Conservation (phyloP, 2,329 filamentous ascomycete genomes). For the Coccinonectria pachysandricola region DNA sequence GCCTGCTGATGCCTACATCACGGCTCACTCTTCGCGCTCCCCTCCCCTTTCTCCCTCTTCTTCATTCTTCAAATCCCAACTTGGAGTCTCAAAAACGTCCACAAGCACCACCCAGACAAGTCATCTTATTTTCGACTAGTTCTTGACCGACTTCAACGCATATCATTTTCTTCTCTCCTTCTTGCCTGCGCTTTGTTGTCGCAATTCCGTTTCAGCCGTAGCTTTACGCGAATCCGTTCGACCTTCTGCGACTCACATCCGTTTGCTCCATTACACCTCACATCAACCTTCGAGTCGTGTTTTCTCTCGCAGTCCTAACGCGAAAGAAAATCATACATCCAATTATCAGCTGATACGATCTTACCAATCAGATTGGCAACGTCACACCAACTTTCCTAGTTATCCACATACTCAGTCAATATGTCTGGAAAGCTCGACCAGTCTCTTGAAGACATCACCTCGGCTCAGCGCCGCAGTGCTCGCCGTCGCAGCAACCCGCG, state of each 20-base stretch:
- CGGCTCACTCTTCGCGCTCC: constrained; percentile 6
- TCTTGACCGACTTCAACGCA: constrained; percentile 8
- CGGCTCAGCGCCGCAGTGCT: constrained; percentile 54
- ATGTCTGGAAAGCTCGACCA: constrained; percentile 96
- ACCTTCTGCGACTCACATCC: constrained; percentile 7
- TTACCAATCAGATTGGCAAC: constrained; percentile 14
- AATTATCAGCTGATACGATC: constrained; percentile 15
- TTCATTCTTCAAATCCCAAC: constrained; percentile 9
- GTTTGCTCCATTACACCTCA: constrained; percentile 8
- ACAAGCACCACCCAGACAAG: constrained; percentile 13
- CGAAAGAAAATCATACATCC: constrained; percentile 2
- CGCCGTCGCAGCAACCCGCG: constrained; percentile 41
- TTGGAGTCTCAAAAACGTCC: constrained; percentile 9
- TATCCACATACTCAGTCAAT: constrained; percentile 27
- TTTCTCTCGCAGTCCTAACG: constrained; percentile 1
- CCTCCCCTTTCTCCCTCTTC: constrained; percentile 5
- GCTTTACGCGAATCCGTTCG: constrained; percentile 8
- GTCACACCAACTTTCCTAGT: constrained; percentile 5
- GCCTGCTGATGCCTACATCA: constrained; percentile 5
- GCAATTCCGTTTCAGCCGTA: constrained; percentile 4
- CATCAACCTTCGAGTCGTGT: constrained; percentile 4
- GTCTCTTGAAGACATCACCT: constrained; percentile 95
- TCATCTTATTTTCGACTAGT: constrained; percentile 6
- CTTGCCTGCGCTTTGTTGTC: constrained; percentile 4
- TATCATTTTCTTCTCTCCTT: constrained; percentile 8